Percentiles rank a stretch among this genome's conserved stretches.
phyloP scores from a whole-genome alignment of 176 grass and related monocot species.

The Oryza brachyantha region DNA sequence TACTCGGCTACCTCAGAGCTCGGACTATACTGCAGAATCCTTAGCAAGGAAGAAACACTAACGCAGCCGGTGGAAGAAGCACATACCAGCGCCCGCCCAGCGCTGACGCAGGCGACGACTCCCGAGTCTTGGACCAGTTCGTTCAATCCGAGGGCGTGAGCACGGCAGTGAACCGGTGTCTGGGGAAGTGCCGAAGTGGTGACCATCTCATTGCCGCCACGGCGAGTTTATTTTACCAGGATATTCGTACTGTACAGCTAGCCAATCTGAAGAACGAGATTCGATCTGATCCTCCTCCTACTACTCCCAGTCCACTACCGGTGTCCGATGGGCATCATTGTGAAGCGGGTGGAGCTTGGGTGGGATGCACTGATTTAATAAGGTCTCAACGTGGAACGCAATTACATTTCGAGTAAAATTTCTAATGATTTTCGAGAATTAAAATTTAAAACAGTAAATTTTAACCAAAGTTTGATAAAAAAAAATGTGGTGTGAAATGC shows the following conservation, averaged over 20 bases:
- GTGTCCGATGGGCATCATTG: too few relatives aligned
- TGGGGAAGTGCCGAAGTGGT: not conserved
- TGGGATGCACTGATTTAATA: too few relatives aligned
- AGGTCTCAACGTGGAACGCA: too few relatives aligned
- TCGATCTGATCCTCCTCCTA: not conserved
- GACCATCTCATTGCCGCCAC: not conserved
- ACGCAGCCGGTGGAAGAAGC: not conserved
- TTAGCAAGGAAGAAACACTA: not conserved
- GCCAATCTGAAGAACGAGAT: not conserved
- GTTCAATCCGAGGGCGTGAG: not conserved
- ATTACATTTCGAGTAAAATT: too few relatives aligned
- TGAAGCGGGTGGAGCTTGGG: too few relatives aligned
- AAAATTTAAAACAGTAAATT: too few relatives aligned
- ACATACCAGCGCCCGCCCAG: not conserved
- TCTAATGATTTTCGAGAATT: too few relatives aligned
- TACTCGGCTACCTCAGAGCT: too few relatives aligned
- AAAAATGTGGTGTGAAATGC: too few relatives aligned
- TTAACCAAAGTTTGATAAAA: too few relatives aligned
- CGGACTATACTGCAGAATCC: not conserved
- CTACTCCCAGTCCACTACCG: not conserved
- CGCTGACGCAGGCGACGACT: constrained; percentile 12
- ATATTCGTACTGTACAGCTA: not conserved
- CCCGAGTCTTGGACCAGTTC: not conserved
- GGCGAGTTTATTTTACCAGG: not conserved
- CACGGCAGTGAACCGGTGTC: too few relatives aligned